phyloP scores from a whole-genome alignment of 352 stramenopile genomes.

The Thalassiosira hispida region DNA sequence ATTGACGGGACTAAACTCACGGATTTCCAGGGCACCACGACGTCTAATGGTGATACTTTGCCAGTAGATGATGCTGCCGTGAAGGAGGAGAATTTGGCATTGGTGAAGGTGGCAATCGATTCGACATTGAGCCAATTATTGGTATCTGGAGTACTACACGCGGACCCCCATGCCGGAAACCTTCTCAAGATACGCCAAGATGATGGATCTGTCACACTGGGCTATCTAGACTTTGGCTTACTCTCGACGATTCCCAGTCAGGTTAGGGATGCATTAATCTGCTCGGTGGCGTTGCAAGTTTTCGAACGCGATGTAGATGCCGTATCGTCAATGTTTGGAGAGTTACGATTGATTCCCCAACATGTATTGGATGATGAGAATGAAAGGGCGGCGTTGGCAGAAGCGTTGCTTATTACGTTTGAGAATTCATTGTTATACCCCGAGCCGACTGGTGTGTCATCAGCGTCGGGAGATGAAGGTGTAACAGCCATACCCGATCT shows the following conservation, averaged over 20 bases:
- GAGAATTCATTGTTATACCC: slow-evolving; percentile 64
- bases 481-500: slow-evolving; percentile 62
- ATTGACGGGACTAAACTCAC: slow-evolving; percentile 84
- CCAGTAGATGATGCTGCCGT: slow-evolving; percentile 8
- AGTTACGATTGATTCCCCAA: slow-evolving; percentile 73
- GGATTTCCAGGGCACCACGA: slow-evolving; percentile 9
- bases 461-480: neutral
- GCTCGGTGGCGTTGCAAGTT: slow-evolving; percentile 72
- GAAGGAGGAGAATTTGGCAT: slow-evolving; percentile 64
- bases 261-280: slow-evolving; percentile 82
- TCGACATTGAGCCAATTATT: slow-evolving; percentile 85
- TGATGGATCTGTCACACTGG: slow-evolving; percentile 50
- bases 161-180: slow-evolving; percentile 70
- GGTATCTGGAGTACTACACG: slow-evolving; percentile 80
- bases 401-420: slow-evolving; percentile 62
- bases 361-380: slow-evolving; percentile 59
- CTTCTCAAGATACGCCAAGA: slow-evolving; percentile 41
- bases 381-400: slow-evolving; percentile 53
- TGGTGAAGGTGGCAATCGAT: slow-evolving; percentile 75
- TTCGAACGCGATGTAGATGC: slow-evolving; percentile 70
- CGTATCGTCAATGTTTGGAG: slow-evolving; percentile 76
- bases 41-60: neutral
- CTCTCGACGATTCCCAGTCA: slow-evolving; percentile 61
- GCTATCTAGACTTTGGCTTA: slow-evolving; percentile 83
- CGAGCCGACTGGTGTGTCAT: neutral